These are phyloP conservation scores for Crassisporium funariophilum DNA, from an alignment of 768 basidiomycete genomes.

Conservation along the genomic window DNA sequence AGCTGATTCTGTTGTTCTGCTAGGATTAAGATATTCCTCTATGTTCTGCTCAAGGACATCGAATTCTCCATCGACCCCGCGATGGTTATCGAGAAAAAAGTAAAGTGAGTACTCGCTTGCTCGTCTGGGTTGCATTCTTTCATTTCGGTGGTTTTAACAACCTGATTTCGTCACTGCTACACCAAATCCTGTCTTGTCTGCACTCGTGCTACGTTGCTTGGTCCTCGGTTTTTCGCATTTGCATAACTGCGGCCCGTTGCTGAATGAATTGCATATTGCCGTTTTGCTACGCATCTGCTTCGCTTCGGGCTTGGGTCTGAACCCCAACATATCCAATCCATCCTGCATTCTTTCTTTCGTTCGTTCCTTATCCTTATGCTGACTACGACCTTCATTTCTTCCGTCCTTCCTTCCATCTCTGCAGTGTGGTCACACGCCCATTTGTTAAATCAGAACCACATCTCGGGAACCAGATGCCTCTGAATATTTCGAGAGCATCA, in stretches of 20 bases:
- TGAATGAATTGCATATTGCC: too few relatives aligned
- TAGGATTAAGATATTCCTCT: conserved; percentile 67
- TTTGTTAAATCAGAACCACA: conserved; percentile 57
- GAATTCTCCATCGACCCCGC: conserved; percentile 53
- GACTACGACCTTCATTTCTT: conserved; percentile 4
- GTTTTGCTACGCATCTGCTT: too few relatives aligned
- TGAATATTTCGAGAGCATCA: conserved; percentile 42
- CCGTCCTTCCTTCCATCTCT: conserved; percentile 9
- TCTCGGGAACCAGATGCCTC: conserved; percentile 62
- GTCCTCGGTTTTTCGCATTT: not conserved
- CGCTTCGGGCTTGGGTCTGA: not conserved
- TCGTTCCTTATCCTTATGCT: conserved; percentile 6
- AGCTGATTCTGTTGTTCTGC: conserved; percentile 1
- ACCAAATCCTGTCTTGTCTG: not conserved
- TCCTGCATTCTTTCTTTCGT: conserved; percentile 7
- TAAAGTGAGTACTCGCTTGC: conserved; percentile 54
- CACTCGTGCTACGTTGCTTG: not conserved
- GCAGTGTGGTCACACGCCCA: conserved; percentile 39
- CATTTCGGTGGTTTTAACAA: conserved; percentile 1
- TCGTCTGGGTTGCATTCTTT: conserved; percentile 18
- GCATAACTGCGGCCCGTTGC: too few relatives aligned
- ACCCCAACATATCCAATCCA: not conserved
- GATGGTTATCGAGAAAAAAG: conserved; percentile 61
- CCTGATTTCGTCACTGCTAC: conserved; percentile 7
- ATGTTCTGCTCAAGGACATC: conserved; percentile 57